These are phyloP conservation scores for Amanita thiersii DNA, from an alignment of 768 basidiomycete genomes.

Conservation along the genomic window DNA sequence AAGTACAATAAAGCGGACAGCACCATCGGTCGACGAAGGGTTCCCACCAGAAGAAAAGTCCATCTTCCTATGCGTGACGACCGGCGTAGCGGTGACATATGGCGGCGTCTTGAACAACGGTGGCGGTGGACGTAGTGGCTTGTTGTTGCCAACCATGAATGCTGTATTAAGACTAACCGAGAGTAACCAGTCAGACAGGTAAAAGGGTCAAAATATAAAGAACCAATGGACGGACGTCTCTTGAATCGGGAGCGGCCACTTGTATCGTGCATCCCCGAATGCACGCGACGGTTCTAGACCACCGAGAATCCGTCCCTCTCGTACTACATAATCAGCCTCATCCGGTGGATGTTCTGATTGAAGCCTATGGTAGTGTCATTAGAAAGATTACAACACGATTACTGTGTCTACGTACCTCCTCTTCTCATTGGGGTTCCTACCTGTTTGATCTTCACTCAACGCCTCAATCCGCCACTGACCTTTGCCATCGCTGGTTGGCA, in stretches of 20 bases:
- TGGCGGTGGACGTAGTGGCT: slow-evolving; percentile 51
- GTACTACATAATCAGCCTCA: slow-evolving; percentile 67
- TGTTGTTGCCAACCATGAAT: slow-evolving; percentile 58
- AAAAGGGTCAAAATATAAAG: neutral
- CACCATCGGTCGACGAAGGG: slow-evolving; percentile 19
- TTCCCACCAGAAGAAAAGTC: slow-evolving; percentile 34
- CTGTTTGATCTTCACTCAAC: slow-evolving; percentile 95
- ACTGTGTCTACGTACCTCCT: slow-evolving; percentile 48
- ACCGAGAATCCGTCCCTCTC: slow-evolving; percentile 77
- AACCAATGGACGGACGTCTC: slow-evolving; percentile 53
- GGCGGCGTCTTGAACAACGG: slow-evolving; percentile 75
- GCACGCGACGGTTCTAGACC: slow-evolving; percentile 82
- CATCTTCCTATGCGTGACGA: slow-evolving; percentile 71
- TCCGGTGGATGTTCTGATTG: slow-evolving; percentile 76
- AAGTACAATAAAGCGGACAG: slow-evolving; percentile 74
- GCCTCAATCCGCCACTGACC: slow-evolving; percentile 89
- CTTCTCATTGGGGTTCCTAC: slow-evolving; percentile 79
- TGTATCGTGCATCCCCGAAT: slow-evolving; percentile 87
- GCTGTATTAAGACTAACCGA: slow-evolving; percentile 40
- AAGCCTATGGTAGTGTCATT: slow-evolving; percentile 35
- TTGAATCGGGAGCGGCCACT: slow-evolving; percentile 72
- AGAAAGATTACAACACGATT: neutral
- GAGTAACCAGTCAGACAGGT: neutral
- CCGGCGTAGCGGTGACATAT: slow-evolving; percentile 84
- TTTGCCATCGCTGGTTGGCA: slow-evolving; percentile 50